These are phyloP conservation scores for Cylindrotheca closterium DNA, from an alignment of 108 stramenopile genomes.

Conservation along the genomic window DNA sequence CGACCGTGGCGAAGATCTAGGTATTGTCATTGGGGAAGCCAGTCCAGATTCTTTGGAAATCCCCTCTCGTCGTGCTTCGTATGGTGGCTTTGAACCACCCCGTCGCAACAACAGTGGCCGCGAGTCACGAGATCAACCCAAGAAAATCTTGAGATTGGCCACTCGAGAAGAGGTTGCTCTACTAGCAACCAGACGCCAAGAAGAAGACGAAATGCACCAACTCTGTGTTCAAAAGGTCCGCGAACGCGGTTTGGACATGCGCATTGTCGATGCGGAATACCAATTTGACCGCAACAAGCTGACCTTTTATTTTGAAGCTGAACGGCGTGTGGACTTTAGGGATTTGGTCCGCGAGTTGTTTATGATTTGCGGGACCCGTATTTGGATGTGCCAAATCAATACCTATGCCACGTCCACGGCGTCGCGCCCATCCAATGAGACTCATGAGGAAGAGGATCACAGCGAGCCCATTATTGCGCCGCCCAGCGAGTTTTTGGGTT, in stretches of 20 bases:
- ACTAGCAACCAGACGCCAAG: constrained; percentile 77
- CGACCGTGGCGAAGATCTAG: constrained; percentile 97
- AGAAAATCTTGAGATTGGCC: constrained; percentile 80
- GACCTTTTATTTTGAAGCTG: constrained; percentile 97
- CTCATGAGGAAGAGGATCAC: constrained; percentile 29
- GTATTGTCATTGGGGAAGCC: constrained; percentile 84
- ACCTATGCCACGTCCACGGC: constrained; percentile 44
- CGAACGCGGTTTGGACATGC: constrained; percentile 89
- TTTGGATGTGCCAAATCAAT: constrained; percentile 97
- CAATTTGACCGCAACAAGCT: constrained; percentile 97
- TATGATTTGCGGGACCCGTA: constrained; percentile 96
- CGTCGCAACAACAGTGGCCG: constrained; percentile 15
- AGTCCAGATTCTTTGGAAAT: constrained; percentile 9
- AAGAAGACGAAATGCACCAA: constrained; percentile 90
- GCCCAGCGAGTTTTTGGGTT: constrained; percentile 38
- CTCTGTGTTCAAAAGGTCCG: constrained; percentile 89
- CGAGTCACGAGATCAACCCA: constrained; percentile 38
- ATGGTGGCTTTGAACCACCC: constrained; percentile 1
- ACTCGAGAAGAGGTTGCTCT: constrained; percentile 88
- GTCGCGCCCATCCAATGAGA: constrained; percentile 23
- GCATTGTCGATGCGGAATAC: constrained; percentile 95
- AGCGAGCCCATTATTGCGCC: constrained; percentile 55
- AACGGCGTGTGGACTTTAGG: constrained; percentile 94
- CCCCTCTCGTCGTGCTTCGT: constrained; percentile 38
- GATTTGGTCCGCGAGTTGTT: constrained; percentile 96